Evolutionary conservation across 2,329 filamentous ascomycete species (phyloP).

Genomic region (Coniochaeta sp.): DNA sequence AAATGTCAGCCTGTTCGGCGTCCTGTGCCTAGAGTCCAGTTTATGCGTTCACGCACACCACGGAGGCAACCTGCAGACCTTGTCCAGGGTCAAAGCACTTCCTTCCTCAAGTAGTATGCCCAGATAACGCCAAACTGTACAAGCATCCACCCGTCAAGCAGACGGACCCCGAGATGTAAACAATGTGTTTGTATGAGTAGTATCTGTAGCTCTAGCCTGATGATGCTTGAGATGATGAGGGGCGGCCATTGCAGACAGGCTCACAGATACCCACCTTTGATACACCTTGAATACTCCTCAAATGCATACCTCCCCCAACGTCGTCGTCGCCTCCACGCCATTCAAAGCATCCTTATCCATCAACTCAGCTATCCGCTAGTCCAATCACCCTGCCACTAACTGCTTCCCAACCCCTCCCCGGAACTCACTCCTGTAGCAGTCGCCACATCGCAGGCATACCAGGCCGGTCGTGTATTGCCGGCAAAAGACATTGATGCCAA

Average conservation of each 20-base stretch:
- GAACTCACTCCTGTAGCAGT: neutral
- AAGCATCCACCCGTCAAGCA: neutral
- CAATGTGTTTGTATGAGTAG: neutral
- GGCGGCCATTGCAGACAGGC: neutral
- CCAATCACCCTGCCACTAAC: neutral
- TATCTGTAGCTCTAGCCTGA: neutral
- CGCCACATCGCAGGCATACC: neutral
- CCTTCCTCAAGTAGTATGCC: too few relatives aligned
- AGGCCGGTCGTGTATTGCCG: neutral
- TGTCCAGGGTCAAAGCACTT: too few relatives aligned
- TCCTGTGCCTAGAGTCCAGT: neutral
- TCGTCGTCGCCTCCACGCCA: neutral
- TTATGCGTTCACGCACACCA: too few relatives aligned
- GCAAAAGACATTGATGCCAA: neutral
- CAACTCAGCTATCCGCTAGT: neutral
- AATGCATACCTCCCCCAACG: neutral
- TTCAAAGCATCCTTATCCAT: neutral
- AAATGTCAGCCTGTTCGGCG: neutral
- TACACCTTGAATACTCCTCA: neutral
- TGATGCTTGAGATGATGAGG: neutral
- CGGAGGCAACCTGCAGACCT: neutral
- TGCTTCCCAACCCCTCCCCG: neutral
- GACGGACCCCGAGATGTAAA: neutral
- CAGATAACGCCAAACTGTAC: too few relatives aligned
- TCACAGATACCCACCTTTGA: neutral